Base-by-base conservation (phyloP, 805 yeast genomes). In the Candida insectorum region DNA sequence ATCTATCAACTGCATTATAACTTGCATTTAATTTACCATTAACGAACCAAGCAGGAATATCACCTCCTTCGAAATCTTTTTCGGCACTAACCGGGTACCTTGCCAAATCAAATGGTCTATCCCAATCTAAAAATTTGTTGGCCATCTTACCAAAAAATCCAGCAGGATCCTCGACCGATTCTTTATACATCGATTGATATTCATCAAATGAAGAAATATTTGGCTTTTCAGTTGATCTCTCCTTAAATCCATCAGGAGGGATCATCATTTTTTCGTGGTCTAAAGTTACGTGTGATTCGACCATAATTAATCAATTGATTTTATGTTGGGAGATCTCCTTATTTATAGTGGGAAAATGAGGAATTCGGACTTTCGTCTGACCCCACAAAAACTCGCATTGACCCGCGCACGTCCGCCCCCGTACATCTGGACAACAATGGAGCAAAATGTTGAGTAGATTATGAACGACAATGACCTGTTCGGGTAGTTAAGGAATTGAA, bases 1-100 rank as follows among this genome's bases (percentile, higher is more conserved):
- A 95, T 61, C 97, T 79, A 61, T 91, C 98, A 44, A 91, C 95
- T 60, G 93, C 82, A 65, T 91, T 91, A 68, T 85, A 91, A 44
- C 82, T 71, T 25, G 98, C 98, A 56, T 93, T 93, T 56, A 91
- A 73, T 65, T 84, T 79, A 54, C 98, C 98, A 43, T 86, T 89
- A 31, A 87, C 63, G 54, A 93, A 93, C 97, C 97, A 93, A 23
- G 68, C 57, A 11, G 97, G 87, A 33, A 79, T 67, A 54, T 86
- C 95, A 43, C 91, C 95, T 42, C 73, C 54, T 41, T 62, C 57
- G 47, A 67, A 65, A 58, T 77, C 75, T 34, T 71, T 63, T 44
- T 71, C 56, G 40, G 71, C 58, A 52, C 60, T 47, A 51, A 60
- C 48, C 1, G 79, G 79, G 38, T 57, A 60, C 36, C 75, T 62